Base-by-base conservation (phyloP, 73 alveolate species). In the Paramecium sexaurelia region DNA sequence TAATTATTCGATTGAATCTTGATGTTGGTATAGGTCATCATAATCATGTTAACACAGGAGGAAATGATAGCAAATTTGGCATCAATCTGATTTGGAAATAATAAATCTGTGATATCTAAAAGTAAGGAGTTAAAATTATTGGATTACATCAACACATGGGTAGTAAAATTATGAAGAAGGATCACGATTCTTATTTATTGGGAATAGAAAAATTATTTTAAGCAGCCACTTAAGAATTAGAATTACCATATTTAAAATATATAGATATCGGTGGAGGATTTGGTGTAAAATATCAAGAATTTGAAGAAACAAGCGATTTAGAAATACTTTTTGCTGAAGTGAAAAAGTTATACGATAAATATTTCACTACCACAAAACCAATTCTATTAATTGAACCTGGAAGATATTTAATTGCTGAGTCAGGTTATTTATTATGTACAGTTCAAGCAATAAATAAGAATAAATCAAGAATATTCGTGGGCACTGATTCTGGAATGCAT, bases 231-330 rank as follows among this genome's bases (percentile, higher is more conserved):
- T 61, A 61, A 61, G 67, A 75, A 82, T 73, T 91, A 43, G 83
- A 91, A 1, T 55, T 82, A 27, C 92, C 75, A 22, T 45, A 91
- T 55, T 17, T 85, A 33, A 26, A 85, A 57, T 84, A 73, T 32
- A 91, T 91, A 55, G 91, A 91, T 75, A 55, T 91, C 22, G 95
- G 95, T 27, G 95, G 95, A 29, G 95, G 95, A 15, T 73, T 91
- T 82, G 95, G 95, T 8, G 92, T 91, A 7, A 84, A 61, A 73
- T 91, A 91, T 55, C 22, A 47, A 56, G 89, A 75, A 19, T 61
- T 17, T 20, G 92, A 51, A 75, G 87, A 82, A 22, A 69, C 43
- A 56, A 22, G 85, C n/a, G 88, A 91, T 91, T 37, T 91, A 4
- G 40, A 73, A 19, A 26, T 66, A 2, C 43, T 84, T 7, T 82